Percentiles rank a stretch among this genome's conserved stretches.
Evolutionary conservation across 2,329 filamentous ascomycete species (phyloP).

Genomic region (Aspergillus ochraceoroseus): DNA sequence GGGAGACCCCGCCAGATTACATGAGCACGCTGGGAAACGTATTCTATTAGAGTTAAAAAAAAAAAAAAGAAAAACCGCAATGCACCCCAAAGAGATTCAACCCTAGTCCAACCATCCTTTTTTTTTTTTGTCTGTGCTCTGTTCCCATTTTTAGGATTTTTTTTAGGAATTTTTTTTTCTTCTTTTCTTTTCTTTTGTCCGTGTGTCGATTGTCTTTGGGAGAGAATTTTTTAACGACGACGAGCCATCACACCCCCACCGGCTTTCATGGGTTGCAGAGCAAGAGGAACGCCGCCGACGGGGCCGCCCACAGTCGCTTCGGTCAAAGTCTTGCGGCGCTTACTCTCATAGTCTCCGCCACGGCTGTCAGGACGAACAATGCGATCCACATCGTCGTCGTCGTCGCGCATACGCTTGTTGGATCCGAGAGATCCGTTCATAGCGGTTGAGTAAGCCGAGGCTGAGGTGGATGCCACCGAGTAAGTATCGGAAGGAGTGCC

Average conservation of each 20-base stretch:
- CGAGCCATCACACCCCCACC: conserved; percentile 39
- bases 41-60: conserved; percentile 19
- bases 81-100: conserved; percentile 16
- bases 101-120: conserved; percentile 10
- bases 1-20: not conserved
- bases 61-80: conserved; percentile 13
- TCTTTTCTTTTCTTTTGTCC: conserved; percentile 3
- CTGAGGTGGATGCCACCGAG: conserved; percentile 62
- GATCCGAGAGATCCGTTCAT: conserved; percentile 61
- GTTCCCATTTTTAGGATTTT: no score
- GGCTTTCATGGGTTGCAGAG: conserved; percentile 44
- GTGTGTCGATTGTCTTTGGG: not conserved
- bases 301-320: conserved; percentile 51
- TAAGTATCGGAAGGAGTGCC: conserved; percentile 65
- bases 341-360: conserved; percentile 59
- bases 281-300: conserved; percentile 38
- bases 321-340: conserved; percentile 73
- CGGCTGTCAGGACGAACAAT: conserved; percentile 60
- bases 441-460: conserved; percentile 47
- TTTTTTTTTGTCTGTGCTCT: conserved; percentile 16
- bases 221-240: conserved; percentile 30
- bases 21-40: conserved; percentile 12
- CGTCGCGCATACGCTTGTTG: conserved; percentile 60
- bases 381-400: conserved; percentile 62
- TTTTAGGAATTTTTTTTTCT: conserved; percentile 10